phyloP scores from a whole-genome alignment of 2,329 filamentous ascomycete species.

The Dactylonectria estremocensis region DNA sequence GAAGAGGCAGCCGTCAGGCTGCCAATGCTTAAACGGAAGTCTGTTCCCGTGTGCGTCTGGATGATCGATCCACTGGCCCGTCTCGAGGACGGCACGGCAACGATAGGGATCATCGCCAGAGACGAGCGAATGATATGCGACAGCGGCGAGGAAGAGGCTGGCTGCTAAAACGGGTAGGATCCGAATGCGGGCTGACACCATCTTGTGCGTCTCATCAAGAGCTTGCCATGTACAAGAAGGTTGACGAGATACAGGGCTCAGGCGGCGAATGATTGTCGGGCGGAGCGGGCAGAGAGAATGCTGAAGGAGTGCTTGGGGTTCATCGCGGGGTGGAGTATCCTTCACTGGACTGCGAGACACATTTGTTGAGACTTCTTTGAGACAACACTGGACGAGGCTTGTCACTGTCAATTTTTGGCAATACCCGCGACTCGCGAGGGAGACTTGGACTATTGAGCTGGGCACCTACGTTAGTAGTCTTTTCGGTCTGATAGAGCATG shows the following conservation, averaged over 20 bases:
- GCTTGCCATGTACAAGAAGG: neutral
- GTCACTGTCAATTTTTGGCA: too few species aligned
- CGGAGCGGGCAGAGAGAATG: neutral
- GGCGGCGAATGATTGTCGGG: neutral
- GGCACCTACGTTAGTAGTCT: neutral
- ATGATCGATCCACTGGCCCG: slow-evolving; percentile 64
- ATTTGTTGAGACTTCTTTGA: too few species aligned
- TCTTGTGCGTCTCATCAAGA: neutral
- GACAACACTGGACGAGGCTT: too few species aligned
- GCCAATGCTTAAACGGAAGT: slow-evolving; percentile 65
- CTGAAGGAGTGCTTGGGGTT: neutral
- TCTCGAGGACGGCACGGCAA: slow-evolving; percentile 65
- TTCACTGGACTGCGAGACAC: too few species aligned
- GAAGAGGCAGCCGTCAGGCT: slow-evolving; percentile 71
- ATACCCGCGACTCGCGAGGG: too few species aligned
- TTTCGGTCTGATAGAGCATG: too few species aligned
- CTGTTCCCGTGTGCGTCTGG: slow-evolving; percentile 46
- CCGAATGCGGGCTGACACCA: neutral
- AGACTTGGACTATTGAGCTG: neutral
- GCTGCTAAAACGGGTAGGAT: slow-evolving; percentile 9
- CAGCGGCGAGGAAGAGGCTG: slow-evolving; percentile 14
- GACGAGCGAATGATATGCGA: slow-evolving; percentile 8
- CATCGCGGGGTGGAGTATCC: too few species aligned
- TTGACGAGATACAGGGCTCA: neutral
- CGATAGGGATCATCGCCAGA: slow-evolving; percentile 62